Evolutionary conservation across 208 protist species (phyloP).

Genomic region (Porcisia hertigi): DNA sequence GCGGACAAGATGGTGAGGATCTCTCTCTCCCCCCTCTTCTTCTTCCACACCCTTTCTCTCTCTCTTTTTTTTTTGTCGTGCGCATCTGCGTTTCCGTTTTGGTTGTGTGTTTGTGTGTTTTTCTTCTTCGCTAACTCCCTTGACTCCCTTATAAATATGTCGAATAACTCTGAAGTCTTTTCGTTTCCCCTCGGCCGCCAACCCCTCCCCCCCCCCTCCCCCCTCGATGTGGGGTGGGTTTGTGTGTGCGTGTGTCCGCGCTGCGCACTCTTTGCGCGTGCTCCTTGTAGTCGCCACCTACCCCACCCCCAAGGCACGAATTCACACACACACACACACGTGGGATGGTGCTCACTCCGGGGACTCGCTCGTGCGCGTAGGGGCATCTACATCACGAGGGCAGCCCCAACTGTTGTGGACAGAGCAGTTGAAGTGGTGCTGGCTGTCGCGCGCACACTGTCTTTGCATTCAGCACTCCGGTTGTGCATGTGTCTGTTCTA

Average conservation of each 20-base stretch:
- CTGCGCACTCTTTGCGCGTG: not conserved
- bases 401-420: not conserved
- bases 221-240: not conserved
- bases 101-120: not conserved
- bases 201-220: not conserved
- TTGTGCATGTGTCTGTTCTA: not conserved
- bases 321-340: not conserved
- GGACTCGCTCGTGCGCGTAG: not conserved
- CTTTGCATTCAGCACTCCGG: not conserved
- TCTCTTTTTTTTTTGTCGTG: not conserved
- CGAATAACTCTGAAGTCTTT: conserved; percentile 3
- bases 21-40: not conserved
- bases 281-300: not conserved
- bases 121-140: not conserved
- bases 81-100: too few relatives aligned
- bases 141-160: not conserved
- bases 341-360: too few relatives aligned
- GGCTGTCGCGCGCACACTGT: not conserved
- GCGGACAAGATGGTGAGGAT: not conserved
- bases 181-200: not conserved
- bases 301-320: not conserved
- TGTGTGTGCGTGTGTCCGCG: not conserved
- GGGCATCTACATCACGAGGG: not conserved
- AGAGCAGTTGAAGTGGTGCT: not conserved
- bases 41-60: not conserved